phyloP scores from a whole-genome alignment of 2,329 filamentous ascomycete genomes.

The Neonectria punicea region DNA sequence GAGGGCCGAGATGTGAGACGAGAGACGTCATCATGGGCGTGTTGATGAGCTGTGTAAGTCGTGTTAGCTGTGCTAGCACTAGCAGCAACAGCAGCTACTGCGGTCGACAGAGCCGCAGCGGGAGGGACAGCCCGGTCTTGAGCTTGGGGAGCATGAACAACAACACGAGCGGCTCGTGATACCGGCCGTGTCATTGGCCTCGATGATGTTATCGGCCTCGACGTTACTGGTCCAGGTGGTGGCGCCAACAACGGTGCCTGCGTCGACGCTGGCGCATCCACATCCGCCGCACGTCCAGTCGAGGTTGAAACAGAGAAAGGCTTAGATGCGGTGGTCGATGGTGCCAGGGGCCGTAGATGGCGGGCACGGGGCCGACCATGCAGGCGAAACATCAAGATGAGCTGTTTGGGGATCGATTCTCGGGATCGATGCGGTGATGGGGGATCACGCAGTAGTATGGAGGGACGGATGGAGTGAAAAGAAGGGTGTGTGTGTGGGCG shows the following conservation, averaged over 20 bases:
- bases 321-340: conserved; percentile 24
- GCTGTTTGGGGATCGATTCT: conserved; percentile 30
- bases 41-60: conserved; percentile 12
- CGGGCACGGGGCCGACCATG: conserved; percentile 41
- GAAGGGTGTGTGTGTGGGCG: neutral
- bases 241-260: conserved; percentile 9
- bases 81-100: too few relatives aligned
- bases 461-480: neutral
- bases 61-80: neutral
- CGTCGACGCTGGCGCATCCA: conserved; percentile 4
- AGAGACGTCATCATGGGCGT: conserved; percentile 21
- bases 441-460: conserved; percentile 21
- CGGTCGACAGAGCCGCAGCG: conserved; percentile 1
- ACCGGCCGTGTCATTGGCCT: neutral
- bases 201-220: neutral
- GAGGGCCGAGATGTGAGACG: conserved; percentile 10
- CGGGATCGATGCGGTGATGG: conserved; percentile 37
- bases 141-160: conserved; percentile 1
- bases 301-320: conserved; percentile 13
- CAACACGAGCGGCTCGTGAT: conserved; percentile 12
- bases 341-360: conserved; percentile 42
- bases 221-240: neutral
- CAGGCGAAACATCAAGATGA: conserved; percentile 41
- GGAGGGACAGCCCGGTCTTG: conserved; percentile 5
- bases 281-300: neutral